Percentiles rank a stretch among this genome's conserved stretches.
phyloP scores from a whole-genome alignment of 2,329 filamentous ascomycete species.

The Beauveria australis region DNA sequence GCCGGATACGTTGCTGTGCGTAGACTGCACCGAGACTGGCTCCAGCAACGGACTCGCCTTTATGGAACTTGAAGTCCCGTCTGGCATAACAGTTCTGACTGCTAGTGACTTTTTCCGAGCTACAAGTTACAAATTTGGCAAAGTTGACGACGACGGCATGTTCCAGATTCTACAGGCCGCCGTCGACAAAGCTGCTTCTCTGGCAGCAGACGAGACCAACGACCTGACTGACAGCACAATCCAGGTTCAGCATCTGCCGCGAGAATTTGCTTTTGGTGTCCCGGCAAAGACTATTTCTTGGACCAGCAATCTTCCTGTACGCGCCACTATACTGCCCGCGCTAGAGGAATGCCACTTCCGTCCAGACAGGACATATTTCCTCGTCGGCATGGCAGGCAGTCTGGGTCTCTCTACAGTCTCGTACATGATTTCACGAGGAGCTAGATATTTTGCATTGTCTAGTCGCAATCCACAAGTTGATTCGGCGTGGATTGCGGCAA shows the following conservation, averaged over 20 bases:
- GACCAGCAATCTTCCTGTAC: background rate
- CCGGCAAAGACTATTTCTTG: background rate
- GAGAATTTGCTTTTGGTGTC: background rate
- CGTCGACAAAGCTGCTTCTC: background rate
- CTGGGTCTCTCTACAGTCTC: conserved; percentile 27
- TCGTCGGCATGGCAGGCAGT: conserved; percentile 24
- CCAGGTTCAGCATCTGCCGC: background rate
- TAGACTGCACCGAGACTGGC: background rate
- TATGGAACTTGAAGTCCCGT: background rate
- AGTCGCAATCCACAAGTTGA: conserved; percentile 27
- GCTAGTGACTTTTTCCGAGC: background rate
- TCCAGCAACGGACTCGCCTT: background rate
- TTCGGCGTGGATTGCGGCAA: background rate
- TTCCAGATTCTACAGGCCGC: background rate
- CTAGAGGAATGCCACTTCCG: conserved; percentile 1
- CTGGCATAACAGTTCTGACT: background rate
- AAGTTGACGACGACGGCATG: background rate
- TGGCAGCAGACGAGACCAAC: background rate
- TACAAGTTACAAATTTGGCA: background rate
- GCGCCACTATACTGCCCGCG: background rate
- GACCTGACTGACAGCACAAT: background rate
- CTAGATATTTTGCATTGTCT: conserved; percentile 26
- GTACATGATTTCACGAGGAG: conserved; percentile 29
- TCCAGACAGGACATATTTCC: conserved; percentile 19
- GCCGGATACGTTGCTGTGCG: background rate